Evolutionary conservation across 345 rosid genomes (phyloP), one percentile per base, ranked within the genome.

Genomic region (Viola odorata): DNA sequence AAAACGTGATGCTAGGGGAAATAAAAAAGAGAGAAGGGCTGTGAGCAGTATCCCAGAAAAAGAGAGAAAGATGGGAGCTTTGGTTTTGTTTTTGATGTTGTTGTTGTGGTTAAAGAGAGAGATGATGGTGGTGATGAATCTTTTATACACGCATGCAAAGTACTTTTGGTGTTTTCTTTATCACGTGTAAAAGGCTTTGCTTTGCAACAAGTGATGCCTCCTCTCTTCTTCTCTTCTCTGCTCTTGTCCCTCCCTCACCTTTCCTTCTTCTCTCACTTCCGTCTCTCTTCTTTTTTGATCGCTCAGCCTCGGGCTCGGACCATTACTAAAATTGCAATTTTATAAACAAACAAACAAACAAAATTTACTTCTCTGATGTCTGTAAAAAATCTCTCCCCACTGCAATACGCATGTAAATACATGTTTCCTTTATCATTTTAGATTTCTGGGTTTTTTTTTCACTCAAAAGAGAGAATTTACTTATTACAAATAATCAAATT

Each of bases 121-220:
- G 49, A 69, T 50, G 87, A 69, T 65, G 77, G 61, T 62, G 85
- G 66, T 64, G 81, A 70, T 69, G 88, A 75, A 73, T 83, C 82
- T 85, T 73, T 74, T 80, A 77, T 82, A 84, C 91, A 90, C 91
- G 96, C 98, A 92, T 87, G 98, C 96, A 89, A 89, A 72, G 57
- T 42, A 83, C 87, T 82, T 86, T 85, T 78, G 76, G 82, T 75
- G 95, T 69, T 78, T 85, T 85, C 94, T 78, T 78, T 84, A 84
- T 85, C 98, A 92, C 94, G 98, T 92, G 98, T 84, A 80, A 87
- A 84, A 78, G 84, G 64, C 74, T 66, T 57, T 45, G 62, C 36
- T n/a, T 47, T 9, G 50, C 50, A n/a, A 47, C n/a, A 41, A 56
- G 61, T 56, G 71, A 69, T 58, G 37, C 67, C 74, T 41, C 54